Base-by-base conservation (phyloP, 805 yeast genomes). In the Lipomyces yamadae region DNA sequence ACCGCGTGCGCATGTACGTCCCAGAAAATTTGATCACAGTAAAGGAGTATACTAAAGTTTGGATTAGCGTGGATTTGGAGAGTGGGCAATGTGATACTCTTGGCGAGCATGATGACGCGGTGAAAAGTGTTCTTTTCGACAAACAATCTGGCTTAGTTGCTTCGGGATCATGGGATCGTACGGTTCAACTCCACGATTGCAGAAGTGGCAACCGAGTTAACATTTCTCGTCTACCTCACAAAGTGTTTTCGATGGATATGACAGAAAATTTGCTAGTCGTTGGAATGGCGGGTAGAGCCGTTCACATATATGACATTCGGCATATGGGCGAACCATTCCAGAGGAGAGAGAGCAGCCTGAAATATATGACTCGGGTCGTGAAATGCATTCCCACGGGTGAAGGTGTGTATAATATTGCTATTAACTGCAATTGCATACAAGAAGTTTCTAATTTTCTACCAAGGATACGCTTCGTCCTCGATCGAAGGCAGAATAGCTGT, bases 401-500 rank as follows among this genome's bases (percentile, higher is more conserved):
- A 78, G 70, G 95, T 88, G 6, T 88, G 61, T 84, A 5, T 18
- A 34, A 7, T 1, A 53, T 24, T n/a, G 7, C 15, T 29, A 10
- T 8, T 7, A n/a, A 29, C 11, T 24, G 24, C 10, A 3, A 33
- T 4, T 18, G n/a, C 52, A 29, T 13, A 45, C 39, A n/a, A 15
- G n/a, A 32, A 18, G 5, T 29, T 37, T n/a, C 48, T 42, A 42
- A 42, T 42, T 8, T 42, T 15, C 18, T 18, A 42, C n/a, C 33
- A 24, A 64, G 72, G 72, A 2, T 70, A 58, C 75, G 91, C 88
- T 0, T 82, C 87, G 39, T 81, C 91, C 34, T 87, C 94, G 0
- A 81, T 91, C n/a, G 96, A 91, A 72, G 97, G 97, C 0, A 80
- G 96, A 35, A 92, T 89, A 0, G 87, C 92, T 0, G 84, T 91